A percentile compares a stretch with the other conserved stretches of the same genome.
These are phyloP conservation scores for Arthroderma sp. DNA, from an alignment of 2,329 filamentous ascomycete genomes.

Conservation along the genomic window DNA sequence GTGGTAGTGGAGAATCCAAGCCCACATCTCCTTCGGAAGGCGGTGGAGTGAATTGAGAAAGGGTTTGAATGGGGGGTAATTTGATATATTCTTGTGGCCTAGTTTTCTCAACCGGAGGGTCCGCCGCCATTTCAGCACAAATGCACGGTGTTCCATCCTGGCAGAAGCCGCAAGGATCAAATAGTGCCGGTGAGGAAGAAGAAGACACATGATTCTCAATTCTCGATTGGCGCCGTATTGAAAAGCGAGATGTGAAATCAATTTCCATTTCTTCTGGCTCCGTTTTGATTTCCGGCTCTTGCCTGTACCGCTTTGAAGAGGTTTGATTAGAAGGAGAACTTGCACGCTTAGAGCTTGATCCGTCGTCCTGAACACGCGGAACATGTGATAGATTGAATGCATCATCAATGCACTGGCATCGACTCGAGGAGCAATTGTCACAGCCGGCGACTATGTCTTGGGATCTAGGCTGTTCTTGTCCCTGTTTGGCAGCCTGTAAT, in stretches of 20 bases:
- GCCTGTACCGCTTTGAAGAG: conserved; percentile 41
- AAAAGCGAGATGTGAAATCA: conserved; percentile 60
- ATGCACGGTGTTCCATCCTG: conserved; percentile 70
- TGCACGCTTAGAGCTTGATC: conserved; percentile 23
- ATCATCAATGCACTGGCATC: conserved; percentile 50
- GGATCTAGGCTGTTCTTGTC: conserved; percentile 8
- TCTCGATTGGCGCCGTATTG: conserved; percentile 27
- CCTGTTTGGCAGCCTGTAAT: conserved; percentile 17
- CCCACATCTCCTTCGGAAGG: conserved; percentile 46
- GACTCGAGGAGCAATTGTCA: conserved; percentile 49
- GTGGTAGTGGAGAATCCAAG: conserved; percentile 29
- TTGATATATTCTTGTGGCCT: conserved; percentile 31
- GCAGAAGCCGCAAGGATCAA: conserved; percentile 70
- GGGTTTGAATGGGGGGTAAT: conserved; percentile 33
- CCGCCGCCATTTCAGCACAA: conserved; percentile 53
- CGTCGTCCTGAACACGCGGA: conserved; percentile 24
- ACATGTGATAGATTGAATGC: conserved; percentile 35
- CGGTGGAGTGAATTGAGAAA: conserved; percentile 39
- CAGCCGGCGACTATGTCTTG: conserved; percentile 43
- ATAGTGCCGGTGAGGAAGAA: conserved; percentile 31
- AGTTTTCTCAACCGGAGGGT: conserved; percentile 25
- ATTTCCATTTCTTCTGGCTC: conserved; percentile 48
- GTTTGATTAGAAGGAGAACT: conserved; percentile 20
- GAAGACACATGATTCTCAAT: conserved; percentile 13
- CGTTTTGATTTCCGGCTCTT: conserved; percentile 34